Base-by-base conservation (phyloP, 2,329 filamentous ascomycete genomes). In the Coniochaeta sp. region DNA sequence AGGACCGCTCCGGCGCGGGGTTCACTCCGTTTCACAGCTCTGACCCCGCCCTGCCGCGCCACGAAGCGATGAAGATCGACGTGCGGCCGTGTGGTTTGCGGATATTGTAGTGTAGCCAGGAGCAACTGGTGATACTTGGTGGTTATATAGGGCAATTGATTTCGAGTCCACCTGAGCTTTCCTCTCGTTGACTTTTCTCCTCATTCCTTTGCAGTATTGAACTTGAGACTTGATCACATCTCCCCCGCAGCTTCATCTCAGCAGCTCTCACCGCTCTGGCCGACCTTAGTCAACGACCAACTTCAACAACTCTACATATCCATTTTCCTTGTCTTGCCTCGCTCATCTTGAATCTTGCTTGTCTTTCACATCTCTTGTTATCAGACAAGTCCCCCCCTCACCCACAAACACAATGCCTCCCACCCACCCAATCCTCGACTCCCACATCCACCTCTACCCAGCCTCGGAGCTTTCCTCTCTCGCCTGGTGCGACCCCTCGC, bases 381-480 rank as follows among this genome's bases (percentile, higher is more conserved):
- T 11, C 31, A 33, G 31, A 36, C 12, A 36, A n/a, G n/a, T 31
- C 47, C 47, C 47, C 22, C 12, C 24, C 22, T 2, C 38, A 40
- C 9, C 47, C 47, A 31, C 31, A 22, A 47, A 58, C n/a, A n/a
- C n/a, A 56, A 52, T 60, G 59, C 47, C 60, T 67, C 38, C 38
- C 6, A 38, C 36, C 36, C 75, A 81, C 72, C 84, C 80, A 68
- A 87, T 96, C 70, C 85, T 97, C 73, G 93, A 97, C 78, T 89
- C 91, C 43, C 93, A 97, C 79, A 89, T 97, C 74, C 93, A 97
- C 77, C 86, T 97, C 69, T 96, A 86, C 79, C 89, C 91, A 52
- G 74, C 78, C 54, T 81, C 83, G 59, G 89, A 93, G 67, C 70
- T 89, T 58, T 70, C 80, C 59, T 82, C 83, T 43, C 83, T 96